A percentile compares a stretch with the other conserved stretches of the same genome.
These are phyloP conservation scores for Naegleria fowleri DNA, from an alignment of 208 protist genomes.

Conservation along the genomic window DNA sequence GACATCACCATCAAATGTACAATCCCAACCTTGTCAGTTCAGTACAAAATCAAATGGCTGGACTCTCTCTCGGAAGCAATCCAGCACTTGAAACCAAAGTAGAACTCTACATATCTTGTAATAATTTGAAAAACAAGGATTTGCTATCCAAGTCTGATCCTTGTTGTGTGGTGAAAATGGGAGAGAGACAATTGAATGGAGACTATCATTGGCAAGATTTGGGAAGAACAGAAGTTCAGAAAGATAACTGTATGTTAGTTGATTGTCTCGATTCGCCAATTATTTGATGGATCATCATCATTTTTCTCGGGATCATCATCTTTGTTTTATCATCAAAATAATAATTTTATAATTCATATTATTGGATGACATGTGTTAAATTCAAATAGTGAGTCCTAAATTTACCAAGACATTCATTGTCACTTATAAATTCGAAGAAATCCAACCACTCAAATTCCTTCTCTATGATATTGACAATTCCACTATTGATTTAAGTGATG, in stretches of 20 bases:
- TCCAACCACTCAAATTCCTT: background rate
- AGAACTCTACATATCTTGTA: background rate
- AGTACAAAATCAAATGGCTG: too few species aligned
- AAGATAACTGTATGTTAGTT: background rate
- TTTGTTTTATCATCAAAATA: too few species aligned
- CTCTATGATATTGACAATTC: background rate
- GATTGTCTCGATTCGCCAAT: too few species aligned
- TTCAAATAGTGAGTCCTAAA: background rate
- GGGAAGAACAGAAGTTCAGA: background rate
- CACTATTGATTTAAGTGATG: background rate
- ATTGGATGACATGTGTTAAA: too few species aligned
- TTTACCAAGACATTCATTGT: background rate
- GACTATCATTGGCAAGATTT: background rate
- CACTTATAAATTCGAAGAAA: slow-evolving; percentile 13
- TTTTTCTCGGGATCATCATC: background rate
- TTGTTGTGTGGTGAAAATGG: background rate
- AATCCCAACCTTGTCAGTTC: too few species aligned
- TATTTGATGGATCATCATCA: background rate
- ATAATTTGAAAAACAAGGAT: background rate
- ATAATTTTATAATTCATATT: too few species aligned
- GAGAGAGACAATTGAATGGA: background rate
- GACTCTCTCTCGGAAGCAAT: background rate
- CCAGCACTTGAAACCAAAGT: background rate
- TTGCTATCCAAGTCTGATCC: background rate
- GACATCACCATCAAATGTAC: too few species aligned